A percentile compares a stretch with the other conserved stretches of the same genome.
phyloP scores from a whole-genome alignment of 495 filamentous ascomycete genomes.

The Annulohypoxylon nitens region DNA sequence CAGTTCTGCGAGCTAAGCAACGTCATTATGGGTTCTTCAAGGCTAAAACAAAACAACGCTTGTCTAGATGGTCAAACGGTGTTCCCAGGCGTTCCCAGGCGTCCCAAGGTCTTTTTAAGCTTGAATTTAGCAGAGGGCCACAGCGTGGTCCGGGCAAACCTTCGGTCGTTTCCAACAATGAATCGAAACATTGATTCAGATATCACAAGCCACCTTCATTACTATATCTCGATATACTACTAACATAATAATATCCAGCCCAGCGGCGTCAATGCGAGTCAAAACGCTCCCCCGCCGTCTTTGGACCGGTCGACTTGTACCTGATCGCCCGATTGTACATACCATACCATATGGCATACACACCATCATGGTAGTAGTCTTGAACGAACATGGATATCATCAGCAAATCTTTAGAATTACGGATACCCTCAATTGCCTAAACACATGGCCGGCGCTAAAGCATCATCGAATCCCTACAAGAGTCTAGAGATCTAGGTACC shows the following conservation, averaged over 20 bases:
- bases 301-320: conserved; percentile 7
- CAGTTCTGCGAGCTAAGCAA: conserved; percentile 39
- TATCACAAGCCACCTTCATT: conserved; percentile 45
- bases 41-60: conserved; percentile 47
- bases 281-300: conserved; percentile 35
- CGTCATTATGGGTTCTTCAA: conserved; percentile 45
- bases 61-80: conserved; percentile 33
- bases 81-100: conserved; percentile 20
- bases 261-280: conserved; percentile 39
- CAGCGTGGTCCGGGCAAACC: conserved; percentile 49
- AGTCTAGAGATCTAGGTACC: conserved; percentile 40
- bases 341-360: background rate
- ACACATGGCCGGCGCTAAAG: conserved; percentile 42
- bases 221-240: conserved; percentile 10
- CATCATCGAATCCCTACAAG: conserved; percentile 25
- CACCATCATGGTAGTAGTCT: background rate
- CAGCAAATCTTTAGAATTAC: conserved; percentile 13
- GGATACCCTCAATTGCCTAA: conserved; percentile 43
- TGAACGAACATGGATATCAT: conserved; percentile 22
- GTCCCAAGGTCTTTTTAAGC: conserved; percentile 46
- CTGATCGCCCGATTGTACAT: background rate
- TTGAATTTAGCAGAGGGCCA: conserved; percentile 44
- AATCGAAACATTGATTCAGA: conserved; percentile 42
- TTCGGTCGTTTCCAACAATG: conserved; percentile 51
- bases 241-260: conserved; percentile 24